phyloP scores from a whole-genome alignment of 2,329 filamentous ascomycete species.

The Macroventuria anomochaeta region DNA sequence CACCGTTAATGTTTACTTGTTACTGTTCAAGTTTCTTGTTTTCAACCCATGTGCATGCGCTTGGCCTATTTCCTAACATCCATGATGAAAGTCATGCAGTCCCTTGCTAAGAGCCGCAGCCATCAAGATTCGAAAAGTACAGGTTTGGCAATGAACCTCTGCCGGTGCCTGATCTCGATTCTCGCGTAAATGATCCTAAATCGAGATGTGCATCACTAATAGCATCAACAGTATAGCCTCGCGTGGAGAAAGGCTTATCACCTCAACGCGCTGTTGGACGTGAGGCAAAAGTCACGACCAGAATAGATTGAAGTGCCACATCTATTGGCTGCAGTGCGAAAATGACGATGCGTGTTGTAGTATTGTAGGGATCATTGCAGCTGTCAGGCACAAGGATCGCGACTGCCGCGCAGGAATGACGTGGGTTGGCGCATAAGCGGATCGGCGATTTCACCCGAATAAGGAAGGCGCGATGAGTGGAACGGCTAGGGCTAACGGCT shows the following conservation, averaged over 20 bases:
- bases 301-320: background rate
- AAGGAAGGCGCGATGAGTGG: background rate
- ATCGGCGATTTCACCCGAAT: background rate
- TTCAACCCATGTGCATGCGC: background rate
- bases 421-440: constrained; percentile 1
- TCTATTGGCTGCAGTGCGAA: background rate
- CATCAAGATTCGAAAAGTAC: background rate
- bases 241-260: background rate
- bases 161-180: background rate
- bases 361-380: constrained; percentile 3
- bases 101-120: background rate
- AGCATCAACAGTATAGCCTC: constrained; percentile 1
- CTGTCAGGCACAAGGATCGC: constrained; percentile 8
- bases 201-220: background rate
- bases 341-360: constrained; percentile 5
- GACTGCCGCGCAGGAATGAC: constrained; percentile 1
- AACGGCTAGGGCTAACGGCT: constrained; percentile 4
- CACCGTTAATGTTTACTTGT: constrained; percentile 13
- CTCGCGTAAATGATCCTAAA: background rate
- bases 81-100: background rate
- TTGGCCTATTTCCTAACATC: background rate
- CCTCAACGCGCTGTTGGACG: background rate
- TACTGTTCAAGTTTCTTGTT: background rate
- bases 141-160: background rate
- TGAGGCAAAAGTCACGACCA: background rate